These are phyloP conservation scores for Beauveria varroae DNA, from an alignment of 2,329 filamentous ascomycete genomes.

Conservation along the genomic window DNA sequence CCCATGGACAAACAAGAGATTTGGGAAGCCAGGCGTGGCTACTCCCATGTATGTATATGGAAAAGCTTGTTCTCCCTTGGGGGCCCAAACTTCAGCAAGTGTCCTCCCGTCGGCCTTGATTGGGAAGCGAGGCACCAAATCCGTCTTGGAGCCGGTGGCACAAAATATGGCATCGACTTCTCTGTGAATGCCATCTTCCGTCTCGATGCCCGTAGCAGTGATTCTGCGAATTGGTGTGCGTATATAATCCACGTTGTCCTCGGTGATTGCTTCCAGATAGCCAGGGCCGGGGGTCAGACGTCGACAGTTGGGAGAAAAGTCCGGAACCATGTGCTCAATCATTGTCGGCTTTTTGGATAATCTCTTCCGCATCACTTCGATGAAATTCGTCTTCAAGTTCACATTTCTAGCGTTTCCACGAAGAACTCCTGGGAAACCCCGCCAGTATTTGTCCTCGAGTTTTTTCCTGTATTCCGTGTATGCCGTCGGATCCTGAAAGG, in stretches of 20 bases:
- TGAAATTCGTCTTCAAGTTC: conserved; percentile 38
- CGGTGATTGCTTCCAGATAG: conserved; percentile 56
- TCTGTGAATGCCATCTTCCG: conserved; percentile 45
- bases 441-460: conserved; percentile 55
- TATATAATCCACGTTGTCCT: conserved; percentile 56
- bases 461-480: conserved; percentile 55
- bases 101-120: conserved; percentile 48
- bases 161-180: conserved; percentile 60
- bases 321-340: conserved; percentile 47
- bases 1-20: conserved; percentile 57
- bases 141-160: conserved; percentile 58
- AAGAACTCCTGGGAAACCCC: conserved; percentile 47
- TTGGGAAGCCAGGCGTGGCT: conserved; percentile 58
- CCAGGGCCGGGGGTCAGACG: conserved; percentile 59
- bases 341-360: conserved; percentile 48
- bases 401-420: conserved; percentile 43
- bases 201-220: conserved; percentile 52
- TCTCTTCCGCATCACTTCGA: conserved; percentile 42
- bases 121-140: conserved; percentile 52
- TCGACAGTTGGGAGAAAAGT: conserved; percentile 57
- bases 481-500: conserved; percentile 50
- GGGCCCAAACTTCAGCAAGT: conserved; percentile 48
- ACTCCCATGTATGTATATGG: conserved; percentile 62
- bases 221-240: conserved; percentile 49
- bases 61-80: conserved; percentile 48